Evolutionary conservation across 1,139 yeast genomes (phyloP), one percentile per base, ranked within the genome.

Genomic region (Suhomyces taliae): DNA sequence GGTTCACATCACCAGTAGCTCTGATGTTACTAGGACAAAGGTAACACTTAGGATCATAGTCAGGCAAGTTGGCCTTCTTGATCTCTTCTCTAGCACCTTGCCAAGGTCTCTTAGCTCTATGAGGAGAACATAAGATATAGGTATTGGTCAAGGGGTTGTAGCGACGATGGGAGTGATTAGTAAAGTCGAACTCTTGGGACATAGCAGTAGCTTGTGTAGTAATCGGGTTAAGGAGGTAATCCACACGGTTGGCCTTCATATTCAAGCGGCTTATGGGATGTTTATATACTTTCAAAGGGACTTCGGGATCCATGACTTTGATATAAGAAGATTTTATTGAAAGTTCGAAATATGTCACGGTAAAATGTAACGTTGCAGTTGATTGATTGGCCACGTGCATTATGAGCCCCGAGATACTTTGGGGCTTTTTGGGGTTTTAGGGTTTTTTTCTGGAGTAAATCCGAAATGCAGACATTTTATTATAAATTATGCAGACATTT

Each of bases 51-150:
- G 80, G 79, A 58, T 86, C 93, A 59, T 80, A 84, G 37, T 61
- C 68, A 1, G 87, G 85, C 51, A 78, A 69, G 36, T 64, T 58
- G 19, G 69, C 72, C 45, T 66, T 72, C 46, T 65, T 64, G 27
- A 76, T 66, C 40, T 72, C 74, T 61, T 86, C 91, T 53, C 82
- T 75, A 53, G 85, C 88, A 41, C 91, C 91, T 63, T 83, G 87
- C 93, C 91, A 86, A 24, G 90, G 91, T 55, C 93, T 76, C 62
- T 85, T 84, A 34, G 90, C 82, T 50, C 93, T 72, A 60, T 86
- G 93, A 6, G 93, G 93, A 8, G 90, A 85, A 47, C 87, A 86
- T 45, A 86, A 70, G 31, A 86, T 81, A 79, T 84, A 84, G 26
- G 76, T 65, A 46, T 81, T 78, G 26, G 85, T 76, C 52, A 85